Conservation (phyloP, 306 rosid genomes). For the Albizia julibrissin region DNA sequence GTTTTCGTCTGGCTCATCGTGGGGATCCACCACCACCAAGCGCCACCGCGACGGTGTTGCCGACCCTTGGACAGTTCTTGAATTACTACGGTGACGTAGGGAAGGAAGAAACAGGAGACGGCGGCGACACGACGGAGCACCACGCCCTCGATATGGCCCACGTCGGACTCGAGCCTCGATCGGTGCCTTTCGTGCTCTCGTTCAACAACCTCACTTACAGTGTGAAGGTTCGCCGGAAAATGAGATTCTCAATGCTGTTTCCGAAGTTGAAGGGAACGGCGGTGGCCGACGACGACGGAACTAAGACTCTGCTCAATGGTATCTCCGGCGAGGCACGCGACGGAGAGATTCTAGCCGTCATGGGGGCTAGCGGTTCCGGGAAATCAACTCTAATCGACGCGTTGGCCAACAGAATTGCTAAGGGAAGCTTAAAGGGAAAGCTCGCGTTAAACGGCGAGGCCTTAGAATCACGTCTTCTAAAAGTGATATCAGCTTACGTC, state of each 20-base stretch:
- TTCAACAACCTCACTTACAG: slow-evolving; percentile 58
- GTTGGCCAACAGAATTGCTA: slow-evolving; percentile 63
- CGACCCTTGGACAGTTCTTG: slow-evolving; percentile 57
- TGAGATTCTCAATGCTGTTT: slow-evolving; percentile 34
- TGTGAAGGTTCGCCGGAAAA: slow-evolving; percentile 52
- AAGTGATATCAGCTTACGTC: slow-evolving; percentile 70
- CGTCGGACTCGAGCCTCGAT: slow-evolving; percentile 38
- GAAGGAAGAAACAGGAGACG: slow-evolving; percentile 57
- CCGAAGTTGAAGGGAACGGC: not conserved
- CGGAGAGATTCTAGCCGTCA: slow-evolving; percentile 65
- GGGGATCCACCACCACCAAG: slow-evolving; percentile 24
- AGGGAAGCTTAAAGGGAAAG: slow-evolving; percentile 63
- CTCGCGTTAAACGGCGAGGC: slow-evolving; percentile 59
- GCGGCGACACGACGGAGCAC: slow-evolving; percentile 55
- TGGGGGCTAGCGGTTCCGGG: slow-evolving; percentile 76
- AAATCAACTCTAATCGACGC: slow-evolving; percentile 78
- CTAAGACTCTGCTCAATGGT: slow-evolving; percentile 58
- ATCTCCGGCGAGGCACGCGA: slow-evolving; percentile 71
- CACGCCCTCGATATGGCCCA: slow-evolving; percentile 41
- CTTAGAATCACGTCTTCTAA: slow-evolving; percentile 55
- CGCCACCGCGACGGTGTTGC: slow-evolving; percentile 30
- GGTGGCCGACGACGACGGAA: slow-evolving; percentile 18
- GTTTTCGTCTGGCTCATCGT: slow-evolving; percentile 39
- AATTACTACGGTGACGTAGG: slow-evolving; percentile 42
- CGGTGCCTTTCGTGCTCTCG: slow-evolving; percentile 55